These are phyloP conservation scores for Allomyces arbusculus DNA, from an alignment of 192 early-diverging fungal species.

Conservation along the genomic window DNA sequence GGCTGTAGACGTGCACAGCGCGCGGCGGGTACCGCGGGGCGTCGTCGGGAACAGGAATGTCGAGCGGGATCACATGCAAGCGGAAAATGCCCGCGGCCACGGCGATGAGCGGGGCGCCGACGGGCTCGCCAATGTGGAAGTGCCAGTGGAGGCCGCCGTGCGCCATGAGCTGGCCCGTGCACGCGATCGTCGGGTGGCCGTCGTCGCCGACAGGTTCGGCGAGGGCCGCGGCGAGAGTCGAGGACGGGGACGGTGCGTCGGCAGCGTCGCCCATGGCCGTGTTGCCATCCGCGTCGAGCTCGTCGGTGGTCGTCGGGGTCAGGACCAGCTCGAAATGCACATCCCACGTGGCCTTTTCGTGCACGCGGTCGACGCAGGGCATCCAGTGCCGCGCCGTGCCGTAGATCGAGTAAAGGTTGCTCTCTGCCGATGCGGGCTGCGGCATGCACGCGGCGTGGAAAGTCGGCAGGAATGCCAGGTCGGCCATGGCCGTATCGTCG, in stretches of 20 bases:
- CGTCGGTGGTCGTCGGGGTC: slow-evolving; percentile 3
- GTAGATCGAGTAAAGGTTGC: background rate
- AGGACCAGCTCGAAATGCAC: slow-evolving; percentile 9
- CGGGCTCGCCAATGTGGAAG: background rate
- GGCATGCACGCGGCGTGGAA: background rate
- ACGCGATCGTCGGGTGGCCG: background rate
- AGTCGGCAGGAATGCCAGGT: background rate
- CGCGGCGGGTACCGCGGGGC: background rate
- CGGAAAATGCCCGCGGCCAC: background rate
- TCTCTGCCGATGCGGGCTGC: background rate
- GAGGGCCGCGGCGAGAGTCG: background rate
- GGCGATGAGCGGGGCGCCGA: background rate
- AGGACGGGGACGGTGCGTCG: background rate
- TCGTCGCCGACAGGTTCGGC: background rate
- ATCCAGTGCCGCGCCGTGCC: slow-evolving; percentile 53
- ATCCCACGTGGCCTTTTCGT: slow-evolving; percentile 58
- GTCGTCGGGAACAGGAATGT: background rate
- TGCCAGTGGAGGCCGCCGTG: background rate
- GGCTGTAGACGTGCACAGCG: background rate
- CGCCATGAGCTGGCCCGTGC: background rate
- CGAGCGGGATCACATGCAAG: background rate
- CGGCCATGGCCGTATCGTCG: too few species aligned
- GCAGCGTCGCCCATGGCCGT: background rate
- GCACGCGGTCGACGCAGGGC: slow-evolving; percentile 49
- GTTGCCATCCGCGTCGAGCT: background rate